phyloP scores from a whole-genome alignment of 768 basidiomycete genomes.

The Boletellus ananiceps region DNA sequence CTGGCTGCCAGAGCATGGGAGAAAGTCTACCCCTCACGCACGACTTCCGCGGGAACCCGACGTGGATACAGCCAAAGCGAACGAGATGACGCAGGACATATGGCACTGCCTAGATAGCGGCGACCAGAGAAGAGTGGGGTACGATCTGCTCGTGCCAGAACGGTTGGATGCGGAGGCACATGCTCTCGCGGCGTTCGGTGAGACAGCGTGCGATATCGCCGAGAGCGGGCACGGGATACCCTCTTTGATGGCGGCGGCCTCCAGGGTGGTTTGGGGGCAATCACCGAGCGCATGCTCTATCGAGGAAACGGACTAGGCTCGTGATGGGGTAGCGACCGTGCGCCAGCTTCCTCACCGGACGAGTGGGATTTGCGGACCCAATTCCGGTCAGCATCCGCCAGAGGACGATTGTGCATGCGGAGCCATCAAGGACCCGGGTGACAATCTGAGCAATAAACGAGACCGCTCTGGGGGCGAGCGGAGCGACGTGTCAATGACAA shows the following conservation, averaged over 20 bases:
- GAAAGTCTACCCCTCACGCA: too few species aligned
- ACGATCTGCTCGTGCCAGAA: conserved; percentile 21
- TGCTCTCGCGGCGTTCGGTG: conserved; percentile 19
- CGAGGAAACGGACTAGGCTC: not conserved
- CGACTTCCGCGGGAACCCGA: too few species aligned
- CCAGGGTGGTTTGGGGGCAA: conserved; percentile 1
- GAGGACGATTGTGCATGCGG: not conserved
- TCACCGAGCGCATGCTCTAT: conserved; percentile 6
- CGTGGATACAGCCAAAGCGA: too few species aligned
- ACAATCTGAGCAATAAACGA: conserved; percentile 11
- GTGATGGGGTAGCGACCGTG: conserved; percentile 11
- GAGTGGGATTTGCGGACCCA: conserved; percentile 1
- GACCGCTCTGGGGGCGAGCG: conserved; percentile 1
- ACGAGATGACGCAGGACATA: too few species aligned
- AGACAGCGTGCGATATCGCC: conserved; percentile 17
- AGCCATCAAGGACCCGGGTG: conserved; percentile 1
- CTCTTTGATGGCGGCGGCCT: conserved; percentile 2
- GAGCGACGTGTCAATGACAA: too few species aligned
- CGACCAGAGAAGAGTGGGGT: conserved; percentile 8
- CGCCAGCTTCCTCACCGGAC: conserved; percentile 9
- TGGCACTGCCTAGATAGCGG: conserved; percentile 18
- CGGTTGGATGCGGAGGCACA: conserved; percentile 30
- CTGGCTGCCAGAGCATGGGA: too few species aligned
- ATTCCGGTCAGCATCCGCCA: conserved; percentile 27
- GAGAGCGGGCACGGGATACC: conserved; percentile 20